phyloP scores from a whole-genome alignment of 768 basidiomycete genomes.

The Chlorophyllum brunneum region DNA sequence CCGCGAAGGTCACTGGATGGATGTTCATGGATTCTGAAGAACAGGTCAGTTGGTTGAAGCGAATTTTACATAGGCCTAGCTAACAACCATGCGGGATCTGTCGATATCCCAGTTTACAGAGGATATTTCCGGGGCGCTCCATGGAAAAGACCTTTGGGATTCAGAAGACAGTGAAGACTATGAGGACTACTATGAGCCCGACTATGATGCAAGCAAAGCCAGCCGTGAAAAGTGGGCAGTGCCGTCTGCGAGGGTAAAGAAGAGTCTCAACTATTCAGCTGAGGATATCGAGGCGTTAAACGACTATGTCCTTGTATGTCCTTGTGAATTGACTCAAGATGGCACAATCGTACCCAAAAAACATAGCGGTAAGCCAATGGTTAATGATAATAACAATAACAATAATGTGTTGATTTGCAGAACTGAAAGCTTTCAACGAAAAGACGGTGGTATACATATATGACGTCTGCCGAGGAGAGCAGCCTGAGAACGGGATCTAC shows the following conservation, averaged over 20 bases:
- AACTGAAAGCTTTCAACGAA: too few relatives aligned
- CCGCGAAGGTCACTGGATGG: slow-evolving; percentile 2
- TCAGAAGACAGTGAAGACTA: background rate
- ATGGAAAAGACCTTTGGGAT: background rate
- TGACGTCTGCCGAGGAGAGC: too few relatives aligned
- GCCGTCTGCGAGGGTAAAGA: background rate
- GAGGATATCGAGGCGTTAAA: background rate
- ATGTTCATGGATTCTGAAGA: background rate
- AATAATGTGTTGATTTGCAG: background rate
- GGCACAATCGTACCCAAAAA: background rate
- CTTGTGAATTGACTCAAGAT: background rate
- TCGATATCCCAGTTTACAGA: background rate
- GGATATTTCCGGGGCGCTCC: background rate
- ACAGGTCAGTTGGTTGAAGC: background rate
- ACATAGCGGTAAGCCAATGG: background rate
- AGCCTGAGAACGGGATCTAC: too few relatives aligned
- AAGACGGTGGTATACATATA: too few relatives aligned
- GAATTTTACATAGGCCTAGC: background rate
- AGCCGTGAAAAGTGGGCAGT: background rate
- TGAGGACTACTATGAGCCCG: background rate
- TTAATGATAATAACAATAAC: background rate
- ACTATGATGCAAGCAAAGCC: background rate
- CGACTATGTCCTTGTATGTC: background rate
- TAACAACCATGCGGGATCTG: too few relatives aligned
- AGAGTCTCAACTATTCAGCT: background rate